Evolutionary conservation across 2,329 filamentous ascomycete species (phyloP), one percentile per base, ranked within the genome.

Genomic region (Microdochium bolleyi): DNA sequence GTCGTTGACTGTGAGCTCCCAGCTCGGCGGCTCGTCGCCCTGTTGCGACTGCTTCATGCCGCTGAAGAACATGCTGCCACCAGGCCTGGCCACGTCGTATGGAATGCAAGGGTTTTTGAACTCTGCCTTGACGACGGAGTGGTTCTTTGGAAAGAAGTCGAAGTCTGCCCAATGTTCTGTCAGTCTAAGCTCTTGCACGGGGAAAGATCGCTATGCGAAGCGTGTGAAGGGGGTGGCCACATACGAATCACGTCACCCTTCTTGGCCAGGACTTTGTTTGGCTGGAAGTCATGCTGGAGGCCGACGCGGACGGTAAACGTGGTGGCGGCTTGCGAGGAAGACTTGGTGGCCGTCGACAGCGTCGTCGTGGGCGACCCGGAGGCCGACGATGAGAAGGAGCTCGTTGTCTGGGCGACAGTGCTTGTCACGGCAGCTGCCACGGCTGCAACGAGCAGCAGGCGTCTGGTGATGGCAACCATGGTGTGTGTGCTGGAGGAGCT

Each of bases 41-140:
- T 38, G 48, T 13, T 51, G 34, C 48, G 53, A 50, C 24, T 50
- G 9, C 10, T 55, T 37, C 3, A 51, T 46, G 3, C 78, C 81
- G 52, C 75, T 79, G 59, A 74, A 83, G 61, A 84, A 84, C 9
- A 76, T 75, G 7, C 72, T 56, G 32, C 74, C 67, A 24, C 79
- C 73, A 49, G 71, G 56, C 0, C 72, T 70, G 49, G 76, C 71
- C 51, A 77, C 71, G 51, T 82, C 77, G 54, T 81, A 84, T 0
- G 84, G 84, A 46, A 85, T 77, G 55, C 85, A 88, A 38, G 84
- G 82, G n/a, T 71, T 70, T 2, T 70, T 66, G 58, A 76, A 86
- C 49, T 77, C 80, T 32, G 82, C 78, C 50, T 80, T 74, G 9
- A 80, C 79, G n/a, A 87, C 79, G 2, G 81, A 84, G 61, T 88